Base-by-base conservation (phyloP, 805 yeast species). In the Cyberlindnera amylophila region DNA sequence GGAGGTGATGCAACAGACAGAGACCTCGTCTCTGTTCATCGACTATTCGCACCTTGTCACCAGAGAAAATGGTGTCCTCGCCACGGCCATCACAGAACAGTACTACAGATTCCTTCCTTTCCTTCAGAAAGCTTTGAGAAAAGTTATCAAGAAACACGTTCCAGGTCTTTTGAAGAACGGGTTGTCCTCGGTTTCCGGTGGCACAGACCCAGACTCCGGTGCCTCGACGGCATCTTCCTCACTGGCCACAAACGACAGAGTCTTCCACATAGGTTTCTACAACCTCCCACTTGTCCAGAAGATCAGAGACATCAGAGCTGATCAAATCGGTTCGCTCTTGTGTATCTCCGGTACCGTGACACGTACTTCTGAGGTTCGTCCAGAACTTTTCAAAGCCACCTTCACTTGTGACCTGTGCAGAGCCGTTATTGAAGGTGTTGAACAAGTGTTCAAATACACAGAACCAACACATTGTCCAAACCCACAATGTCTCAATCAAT, bases 261-360 rank as follows among this genome's bases (percentile, higher is more conserved):
- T 86, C n/a, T 86, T 91, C 59, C 96, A 88, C 61, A 83, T 93
- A 39, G 82, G 96, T 9, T 85, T 93, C 57, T 87, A 82, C 67
- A 88, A 88, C 59, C 65, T 93, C 43, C 96, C 97, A 1, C 67
- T 86, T 0, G 74, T 84, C 14, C 79, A 86, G 55, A 77, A 96
- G 62, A 84, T 93, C 53, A 79, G 99, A 59, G 98, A 91, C 58
- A 74, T 93, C 44, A 76, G 93, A 57, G 86, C 97, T 2, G 95
- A 86, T 52, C 83, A 82, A 51, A 83, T 93, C 44, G 99, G 98
- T 13, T 72, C 85, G 9, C 72, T 91, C 47, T 73, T 88, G 68
- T 72, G 91, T 9, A 85, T 91, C 27, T 81, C 91, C 8, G 99
- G 98, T 42, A 93, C 99, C 0, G 96, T 93, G 4, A 91, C 98